Evolutionary conservation across 805 yeast genomes (phyloP).

Genomic region (Schwanniomyces vanrijiae): DNA sequence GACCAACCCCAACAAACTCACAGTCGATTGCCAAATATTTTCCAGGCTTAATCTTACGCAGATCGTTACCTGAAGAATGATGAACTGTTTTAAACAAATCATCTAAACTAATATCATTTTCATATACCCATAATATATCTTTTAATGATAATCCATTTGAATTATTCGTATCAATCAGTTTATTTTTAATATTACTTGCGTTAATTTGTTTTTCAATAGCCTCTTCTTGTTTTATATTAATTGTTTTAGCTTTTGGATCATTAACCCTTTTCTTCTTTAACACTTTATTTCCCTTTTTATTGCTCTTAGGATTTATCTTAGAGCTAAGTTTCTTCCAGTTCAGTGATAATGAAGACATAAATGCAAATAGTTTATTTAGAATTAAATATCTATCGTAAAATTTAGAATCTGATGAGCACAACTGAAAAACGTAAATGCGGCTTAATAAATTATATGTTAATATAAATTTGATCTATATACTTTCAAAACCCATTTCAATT

Average conservation of each 20-base stretch:
- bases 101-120: slow-evolving; percentile 16
- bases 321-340: slow-evolving; percentile 23
- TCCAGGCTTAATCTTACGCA: slow-evolving; percentile 52
- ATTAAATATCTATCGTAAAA: neutral
- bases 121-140: slow-evolving; percentile 24
- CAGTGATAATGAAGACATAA: slow-evolving; percentile 18
- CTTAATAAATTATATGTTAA: neutral
- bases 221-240: neutral
- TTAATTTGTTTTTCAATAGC: neutral
- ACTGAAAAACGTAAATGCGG: slow-evolving; percentile 3
- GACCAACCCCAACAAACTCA: slow-evolving; percentile 92
- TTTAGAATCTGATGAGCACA: slow-evolving; percentile 1
- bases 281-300: slow-evolving; percentile 5
- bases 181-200: slow-evolving; percentile 1
- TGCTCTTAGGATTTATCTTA: slow-evolving; percentile 7
- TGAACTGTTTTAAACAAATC: slow-evolving; percentile 9
- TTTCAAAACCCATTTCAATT: slow-evolving; percentile 56
- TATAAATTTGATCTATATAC: slow-evolving; percentile 42
- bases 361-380: neutral
- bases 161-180: neutral
- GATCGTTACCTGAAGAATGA: slow-evolving; percentile 9
- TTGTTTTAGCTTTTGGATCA: slow-evolving; percentile 3
- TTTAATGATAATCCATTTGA: slow-evolving; percentile 13
- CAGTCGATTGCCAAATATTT: slow-evolving; percentile 84
- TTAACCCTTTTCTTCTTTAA: slow-evolving; percentile 13